phyloP scores from a whole-genome alignment of 2,329 filamentous ascomycete species.

The Pseudocercospora musae region DNA sequence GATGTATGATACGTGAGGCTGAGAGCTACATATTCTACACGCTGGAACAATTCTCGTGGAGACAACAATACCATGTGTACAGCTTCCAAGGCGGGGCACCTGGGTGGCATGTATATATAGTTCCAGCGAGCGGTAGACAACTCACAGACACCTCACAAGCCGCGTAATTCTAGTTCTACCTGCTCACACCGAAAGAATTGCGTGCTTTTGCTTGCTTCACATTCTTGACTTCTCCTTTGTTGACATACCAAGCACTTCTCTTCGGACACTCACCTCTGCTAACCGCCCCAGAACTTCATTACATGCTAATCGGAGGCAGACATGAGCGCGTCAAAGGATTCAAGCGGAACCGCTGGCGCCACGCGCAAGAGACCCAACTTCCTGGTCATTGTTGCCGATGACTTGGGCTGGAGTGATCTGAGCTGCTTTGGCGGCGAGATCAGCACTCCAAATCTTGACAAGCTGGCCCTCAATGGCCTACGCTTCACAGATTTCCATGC shows the following conservation, averaged over 20 bases:
- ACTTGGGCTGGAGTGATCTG: conserved; percentile 47
- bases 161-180: background rate
- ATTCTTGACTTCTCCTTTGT: background rate
- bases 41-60: background rate
- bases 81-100: background rate
- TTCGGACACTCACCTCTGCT: background rate
- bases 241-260: background rate
- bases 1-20: too few species aligned
- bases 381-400: conserved; percentile 48
- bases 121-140: background rate
- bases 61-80: background rate
- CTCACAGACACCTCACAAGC: background rate
- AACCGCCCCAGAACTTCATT: background rate
- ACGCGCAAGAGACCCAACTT: conserved; percentile 55
- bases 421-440: conserved; percentile 61
- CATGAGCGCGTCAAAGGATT: conserved; percentile 33
- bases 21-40: too few species aligned
- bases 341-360: conserved; percentile 30
- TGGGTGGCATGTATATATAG: too few species aligned
- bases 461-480: conserved; percentile 46
- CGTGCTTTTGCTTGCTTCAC: too few species aligned
- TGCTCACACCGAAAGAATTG: conserved; percentile 1
- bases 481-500: conserved; percentile 65
- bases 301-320: conserved; percentile 27
- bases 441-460: conserved; percentile 58